Percentiles rank a stretch among this genome's conserved stretches.
Evolutionary conservation across 2,329 filamentous ascomycete species (phyloP).

Genomic region (Colletotrichum australisinense): DNA sequence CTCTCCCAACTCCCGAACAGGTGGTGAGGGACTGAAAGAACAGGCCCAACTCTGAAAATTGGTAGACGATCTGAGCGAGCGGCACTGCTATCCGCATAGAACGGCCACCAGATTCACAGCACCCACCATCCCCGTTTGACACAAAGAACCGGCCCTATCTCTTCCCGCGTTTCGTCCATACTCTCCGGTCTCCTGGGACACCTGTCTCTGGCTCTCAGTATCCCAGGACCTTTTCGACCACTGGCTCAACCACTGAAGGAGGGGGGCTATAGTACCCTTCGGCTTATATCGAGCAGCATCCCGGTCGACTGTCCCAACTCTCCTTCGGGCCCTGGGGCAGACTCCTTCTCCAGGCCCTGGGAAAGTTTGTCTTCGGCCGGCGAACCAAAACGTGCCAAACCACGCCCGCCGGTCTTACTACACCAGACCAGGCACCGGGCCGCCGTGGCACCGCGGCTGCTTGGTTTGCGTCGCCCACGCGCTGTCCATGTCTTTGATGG

Average conservation of each 20-base stretch:
- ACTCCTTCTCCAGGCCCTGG: not conserved
- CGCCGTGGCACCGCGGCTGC: constrained; percentile 9
- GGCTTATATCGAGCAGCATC: constrained; percentile 10
- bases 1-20: constrained; percentile 7
- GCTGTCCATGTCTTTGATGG: not conserved
- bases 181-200: not conserved
- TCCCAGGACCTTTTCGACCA: too few species aligned
- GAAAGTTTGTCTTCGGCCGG: not conserved
- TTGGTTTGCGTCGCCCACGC: not conserved
- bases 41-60: not conserved
- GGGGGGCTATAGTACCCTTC: constrained; percentile 10
- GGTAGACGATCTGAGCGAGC: constrained; percentile 7
- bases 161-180: constrained; percentile 35
- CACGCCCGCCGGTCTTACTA: constrained; percentile 2
- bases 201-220: not conserved
- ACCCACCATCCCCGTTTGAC: not conserved
- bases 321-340: not conserved
- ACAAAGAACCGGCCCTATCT: constrained; percentile 23
- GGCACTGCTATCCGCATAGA: not conserved
- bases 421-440: constrained; percentile 16
- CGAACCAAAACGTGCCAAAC: constrained; percentile 8
- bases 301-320: not conserved
- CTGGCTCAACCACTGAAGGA: not conserved
- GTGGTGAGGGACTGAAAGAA: not conserved
- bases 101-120: not conserved